Evolutionary conservation across 257 asterid genomes (phyloP).

Genomic region (Solanum habrochaites): DNA sequence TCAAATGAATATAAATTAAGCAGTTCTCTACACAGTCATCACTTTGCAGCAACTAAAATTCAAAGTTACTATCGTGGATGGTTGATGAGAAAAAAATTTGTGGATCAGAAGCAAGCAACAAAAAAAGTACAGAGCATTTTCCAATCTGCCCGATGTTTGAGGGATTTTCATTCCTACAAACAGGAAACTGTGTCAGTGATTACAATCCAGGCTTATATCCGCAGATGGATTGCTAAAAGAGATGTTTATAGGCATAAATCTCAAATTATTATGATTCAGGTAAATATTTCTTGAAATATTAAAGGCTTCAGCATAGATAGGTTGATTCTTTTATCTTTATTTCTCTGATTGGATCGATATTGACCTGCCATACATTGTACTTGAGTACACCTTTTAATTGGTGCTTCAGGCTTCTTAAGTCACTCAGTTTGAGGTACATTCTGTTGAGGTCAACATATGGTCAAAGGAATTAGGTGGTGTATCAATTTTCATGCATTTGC

Average conservation of each 20-base stretch:
- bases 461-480: not conserved
- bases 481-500: not conserved
- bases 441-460: not conserved
- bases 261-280: slow-evolving; percentile 42
- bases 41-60: slow-evolving; percentile 59
- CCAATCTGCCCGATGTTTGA: slow-evolving; percentile 24
- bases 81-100: slow-evolving; percentile 33
- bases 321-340: not conserved
- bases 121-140: slow-evolving; percentile 42
- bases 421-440: not conserved
- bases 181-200: slow-evolving; percentile 33
- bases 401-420: not conserved
- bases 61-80: slow-evolving; percentile 65
- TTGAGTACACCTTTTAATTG: not conserved
- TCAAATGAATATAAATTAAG: slow-evolving; percentile 34
- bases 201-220: slow-evolving; percentile 55
- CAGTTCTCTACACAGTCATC: slow-evolving; percentile 22
- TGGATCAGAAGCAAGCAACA: slow-evolving; percentile 34
- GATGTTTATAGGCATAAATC: slow-evolving; percentile 21
- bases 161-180: slow-evolving; percentile 26
- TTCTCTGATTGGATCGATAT: not conserved
- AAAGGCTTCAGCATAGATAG: not conserved
- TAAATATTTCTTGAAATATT: slow-evolving; percentile 13
- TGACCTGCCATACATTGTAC: not conserved
- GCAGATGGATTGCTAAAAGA: slow-evolving; percentile 66